A percentile compares a stretch with the other conserved stretches of the same genome.
These are phyloP conservation scores for Globisporangium abappressorium DNA, from an alignment of 352 stramenopile species.

Conservation along the genomic window DNA sequence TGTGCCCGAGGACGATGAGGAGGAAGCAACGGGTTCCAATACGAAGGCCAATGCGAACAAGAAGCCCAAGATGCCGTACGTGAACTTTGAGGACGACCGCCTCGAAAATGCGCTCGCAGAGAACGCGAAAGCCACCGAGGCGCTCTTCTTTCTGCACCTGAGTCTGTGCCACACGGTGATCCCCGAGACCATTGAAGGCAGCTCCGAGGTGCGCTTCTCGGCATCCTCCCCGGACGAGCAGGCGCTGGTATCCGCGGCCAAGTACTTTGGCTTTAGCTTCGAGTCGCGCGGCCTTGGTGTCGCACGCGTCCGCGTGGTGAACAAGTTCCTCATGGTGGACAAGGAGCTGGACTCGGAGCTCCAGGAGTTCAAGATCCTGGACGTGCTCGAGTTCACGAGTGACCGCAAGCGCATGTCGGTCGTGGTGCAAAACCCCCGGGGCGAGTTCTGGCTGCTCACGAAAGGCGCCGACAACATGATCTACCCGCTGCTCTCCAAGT, in stretches of 20 bases:
- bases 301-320: slow-evolving; percentile 50
- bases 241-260: slow-evolving; percentile 85
- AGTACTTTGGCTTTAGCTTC: slow-evolving; percentile 82
- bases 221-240: slow-evolving; percentile 87
- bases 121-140: slow-evolving; percentile 30
- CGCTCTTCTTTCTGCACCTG: slow-evolving; percentile 84
- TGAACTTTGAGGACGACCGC: slow-evolving; percentile 73
- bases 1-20: slow-evolving; percentile 35
- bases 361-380: slow-evolving; percentile 83
- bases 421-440: slow-evolving; percentile 66
- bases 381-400: slow-evolving; percentile 96
- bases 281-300: slow-evolving; percentile 59
- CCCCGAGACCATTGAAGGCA: slow-evolving; percentile 50
- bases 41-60: background rate
- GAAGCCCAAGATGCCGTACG: slow-evolving; percentile 54
- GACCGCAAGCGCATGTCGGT: slow-evolving; percentile 81
- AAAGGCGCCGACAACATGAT: slow-evolving; percentile 94
- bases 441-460: slow-evolving; percentile 67
- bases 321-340: slow-evolving; percentile 39
- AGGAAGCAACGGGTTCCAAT: background rate
- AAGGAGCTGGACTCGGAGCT: slow-evolving; percentile 36
- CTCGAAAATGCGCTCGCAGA: slow-evolving; percentile 32
- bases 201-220: slow-evolving; percentile 54
- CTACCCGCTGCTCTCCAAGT: slow-evolving; percentile 70
- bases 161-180: slow-evolving; percentile 83